Percentiles rank a stretch among this genome's conserved stretches.
phyloP scores from a whole-genome alignment of 2,329 filamentous ascomycete species.

The Epichloe festucae region DNA sequence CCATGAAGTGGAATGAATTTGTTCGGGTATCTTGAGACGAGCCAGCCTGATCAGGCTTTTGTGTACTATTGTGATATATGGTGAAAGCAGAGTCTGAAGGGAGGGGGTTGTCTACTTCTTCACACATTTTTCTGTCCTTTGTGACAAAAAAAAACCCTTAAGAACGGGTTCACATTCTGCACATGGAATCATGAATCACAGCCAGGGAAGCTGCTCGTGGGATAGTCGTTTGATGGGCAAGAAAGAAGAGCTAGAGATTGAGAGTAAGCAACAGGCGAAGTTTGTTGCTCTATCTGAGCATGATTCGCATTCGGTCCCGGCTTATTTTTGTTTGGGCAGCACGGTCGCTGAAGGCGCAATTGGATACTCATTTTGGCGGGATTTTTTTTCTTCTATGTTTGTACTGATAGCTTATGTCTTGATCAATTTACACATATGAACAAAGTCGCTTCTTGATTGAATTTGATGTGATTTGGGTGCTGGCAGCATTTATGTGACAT shows the following conservation, averaged over 20 bases:
- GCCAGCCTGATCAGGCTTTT: background rate
- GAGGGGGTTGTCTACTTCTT: background rate
- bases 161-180: background rate
- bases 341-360: slow-evolving; percentile 8
- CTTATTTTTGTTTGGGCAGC: background rate
- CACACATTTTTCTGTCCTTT: background rate
- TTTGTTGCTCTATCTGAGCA: background rate
- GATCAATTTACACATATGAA: background rate
- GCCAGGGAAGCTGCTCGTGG: background rate
- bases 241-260: background rate
- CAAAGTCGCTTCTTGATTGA: too few relatives aligned
- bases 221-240: background rate
- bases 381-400: slow-evolving; percentile 5
- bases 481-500: too few relatives aligned
- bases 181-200: background rate
- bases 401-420: slow-evolving; percentile 16
- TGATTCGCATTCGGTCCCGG: background rate
- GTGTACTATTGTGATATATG: background rate
- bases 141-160: background rate
- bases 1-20: background rate
- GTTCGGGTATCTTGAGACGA: background rate
- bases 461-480: too few relatives aligned
- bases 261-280: background rate
- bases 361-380: slow-evolving; percentile 5
- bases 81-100: background rate